Base-by-base conservation (phyloP, 352 stramenopile genomes). In the Globisporangium nagaii region DNA sequence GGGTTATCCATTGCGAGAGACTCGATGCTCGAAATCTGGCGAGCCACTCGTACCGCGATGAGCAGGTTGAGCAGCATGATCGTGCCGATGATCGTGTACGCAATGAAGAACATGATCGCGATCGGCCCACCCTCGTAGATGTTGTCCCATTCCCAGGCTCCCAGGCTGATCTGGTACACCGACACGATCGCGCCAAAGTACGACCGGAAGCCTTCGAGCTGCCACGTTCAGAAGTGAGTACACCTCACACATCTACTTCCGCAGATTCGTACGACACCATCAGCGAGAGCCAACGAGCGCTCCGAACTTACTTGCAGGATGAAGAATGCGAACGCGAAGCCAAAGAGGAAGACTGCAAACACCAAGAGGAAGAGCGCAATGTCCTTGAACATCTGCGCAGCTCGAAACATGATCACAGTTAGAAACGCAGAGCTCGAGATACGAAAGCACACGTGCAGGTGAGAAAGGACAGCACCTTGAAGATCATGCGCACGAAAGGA, bases 401-500 rank as follows among this genome's bases (percentile, higher is more conserved):
- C 17, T 25, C 40, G 7, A 43, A 20, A n/a, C n/a, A n/a, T n/a
- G n/a, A n/a, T n/a, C n/a, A n/a, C n/a, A n/a, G n/a, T n/a, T n/a
- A n/a, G n/a, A 22, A 20, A 10, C 10, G 22, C 39, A 27, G 13
- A 28, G 19, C 13, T 31, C 4, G 24, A 27, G 12, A 36, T 9
- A 3, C 32, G 8, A 32, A 47, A 37, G 6, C 17, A 27, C 15
- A 25, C 20, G 25, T 7, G 12, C 50, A n/a, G n/a, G n/a, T n/a
- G n/a, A n/a, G n/a, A 11, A 35, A 17, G 34, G 36, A 19, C 0
- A 37, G 17, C 41, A 89, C 82, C 71, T 90, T 90, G 54, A 83
- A 87, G 47, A 93, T 89, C 82, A 93, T 93, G 12, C 79, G 82
- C 46, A 90, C 82, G 60, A 93, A 93, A 4, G 79, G 82, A 0